Evolutionary conservation across 805 yeast genomes (phyloP), one percentile per base, ranked within the genome.

Genomic region (Pichia occidentalis): DNA sequence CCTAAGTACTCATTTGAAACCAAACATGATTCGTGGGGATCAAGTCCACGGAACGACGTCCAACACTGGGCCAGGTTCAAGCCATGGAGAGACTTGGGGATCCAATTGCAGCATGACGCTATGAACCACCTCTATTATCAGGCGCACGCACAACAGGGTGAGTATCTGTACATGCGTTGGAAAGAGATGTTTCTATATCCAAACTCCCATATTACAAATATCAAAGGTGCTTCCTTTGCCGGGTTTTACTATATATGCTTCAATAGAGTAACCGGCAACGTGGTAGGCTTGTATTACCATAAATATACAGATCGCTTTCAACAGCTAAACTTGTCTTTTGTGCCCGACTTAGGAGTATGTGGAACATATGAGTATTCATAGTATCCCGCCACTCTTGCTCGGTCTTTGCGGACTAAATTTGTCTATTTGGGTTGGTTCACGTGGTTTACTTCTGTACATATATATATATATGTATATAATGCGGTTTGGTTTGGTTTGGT

Each of bases 241-340:
- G 97, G 97, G 0, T 87, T 87, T 56, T 88, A 88, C 59, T 88
- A 87, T 56, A 75, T 87, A 21, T 85, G 86, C 29, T 78, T 87
- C 51, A 84, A 84, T 58, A 88, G 85, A 53, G 44, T 66, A 6
- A 77, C 80, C 2, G 96, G 96, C 6, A 64, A 75, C 6, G 74
- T 88, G 19, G 68, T 73, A 33, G 97, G 97, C 4, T 70, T 82
- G 33, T 88, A 88, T 57, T 88, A 77, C 63, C 94, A 86, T 58
- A 71, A 74, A 47, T 68, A 73, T n/a, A 79, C 88, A 1, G 94
- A 83, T 46, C 80, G 74, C 57, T 79, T 73, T 50, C 96, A 87
- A 61, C 83, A 83, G 50, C 66, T 87, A 48, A 85, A 76, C 46
- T 64, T 87, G 33, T 60, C 66, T 20, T 74, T 70, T 51, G 68